Evolutionary conservation across 2,329 filamentous ascomycete species (phyloP).

Genomic region (Clathrospora elynae): DNA sequence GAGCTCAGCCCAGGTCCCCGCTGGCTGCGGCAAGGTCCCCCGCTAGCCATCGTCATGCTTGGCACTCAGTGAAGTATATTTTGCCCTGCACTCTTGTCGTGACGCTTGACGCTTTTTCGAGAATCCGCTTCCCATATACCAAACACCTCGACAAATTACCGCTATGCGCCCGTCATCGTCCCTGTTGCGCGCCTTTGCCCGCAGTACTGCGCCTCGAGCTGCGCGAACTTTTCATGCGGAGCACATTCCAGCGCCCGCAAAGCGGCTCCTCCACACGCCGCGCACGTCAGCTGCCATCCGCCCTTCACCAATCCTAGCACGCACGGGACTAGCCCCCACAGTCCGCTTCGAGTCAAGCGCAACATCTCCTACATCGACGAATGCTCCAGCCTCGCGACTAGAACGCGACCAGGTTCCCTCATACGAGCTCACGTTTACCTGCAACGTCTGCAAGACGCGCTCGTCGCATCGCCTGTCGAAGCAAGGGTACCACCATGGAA

Average conservation of each 20-base stretch:
- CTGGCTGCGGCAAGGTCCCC: constrained; percentile 9
- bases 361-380: constrained; percentile 33
- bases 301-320: constrained; percentile 20
- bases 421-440: constrained; percentile 92
- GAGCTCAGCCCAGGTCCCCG: neutral
- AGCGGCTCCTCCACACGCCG: constrained; percentile 36
- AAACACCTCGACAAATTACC: too few relatives aligned
- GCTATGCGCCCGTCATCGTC: constrained; percentile 35
- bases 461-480: constrained; percentile 89
- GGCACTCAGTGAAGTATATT: constrained; percentile 16
- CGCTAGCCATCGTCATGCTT: constrained; percentile 23
- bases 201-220: constrained; percentile 22
- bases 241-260: constrained; percentile 33
- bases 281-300: constrained; percentile 32
- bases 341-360: constrained; percentile 36
- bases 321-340: constrained; percentile 13
- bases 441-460: constrained; percentile 78
- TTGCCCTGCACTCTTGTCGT: constrained; percentile 3
- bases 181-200: constrained; percentile 31
- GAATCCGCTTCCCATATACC: neutral
- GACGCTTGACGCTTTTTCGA: neutral
- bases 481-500: constrained; percentile 92
- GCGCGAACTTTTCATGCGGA: constrained; percentile 18
- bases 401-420: constrained; percentile 61
- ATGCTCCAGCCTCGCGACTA: constrained; percentile 43